phyloP scores from a whole-genome alignment of 2,329 filamentous ascomycete species.

The Monilinia fructicola region DNA sequence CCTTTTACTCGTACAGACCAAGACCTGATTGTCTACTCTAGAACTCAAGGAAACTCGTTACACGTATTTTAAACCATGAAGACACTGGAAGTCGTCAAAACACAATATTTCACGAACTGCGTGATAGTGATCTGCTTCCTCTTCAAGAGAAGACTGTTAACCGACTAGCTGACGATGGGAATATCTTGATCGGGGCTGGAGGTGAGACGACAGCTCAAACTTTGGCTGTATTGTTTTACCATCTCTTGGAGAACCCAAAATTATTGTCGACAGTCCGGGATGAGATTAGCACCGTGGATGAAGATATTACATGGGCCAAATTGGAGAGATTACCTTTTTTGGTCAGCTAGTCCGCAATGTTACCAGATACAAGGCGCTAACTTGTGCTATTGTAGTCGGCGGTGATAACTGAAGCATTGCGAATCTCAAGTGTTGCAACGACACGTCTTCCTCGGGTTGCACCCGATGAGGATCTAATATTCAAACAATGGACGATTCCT shows the following conservation, averaged over 20 bases:
- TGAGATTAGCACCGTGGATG: constrained; percentile 35
- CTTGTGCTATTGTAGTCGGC: not conserved
- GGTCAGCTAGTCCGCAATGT: not conserved
- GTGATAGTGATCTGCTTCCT: constrained; percentile 38
- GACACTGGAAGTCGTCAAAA: constrained; percentile 19
- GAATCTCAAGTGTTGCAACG: constrained; percentile 26
- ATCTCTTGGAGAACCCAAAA: constrained; percentile 42
- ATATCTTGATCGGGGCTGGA: constrained; percentile 41
- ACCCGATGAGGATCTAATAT: constrained; percentile 31
- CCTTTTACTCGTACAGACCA: constrained; percentile 30
- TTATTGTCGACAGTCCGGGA: constrained; percentile 39
- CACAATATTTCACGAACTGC: constrained; percentile 37
- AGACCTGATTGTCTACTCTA: constrained; percentile 40
- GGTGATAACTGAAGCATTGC: constrained; percentile 12
- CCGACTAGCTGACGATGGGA: constrained; percentile 41
- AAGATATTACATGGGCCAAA: constrained; percentile 9
- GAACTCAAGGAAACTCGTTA: constrained; percentile 32
- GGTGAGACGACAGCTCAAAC: constrained; percentile 43
- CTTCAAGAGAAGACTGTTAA: constrained; percentile 40
- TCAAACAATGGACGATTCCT: constrained; percentile 31
- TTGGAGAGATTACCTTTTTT: constrained; percentile 18
- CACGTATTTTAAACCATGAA: constrained; percentile 1
- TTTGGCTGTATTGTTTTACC: constrained; percentile 41
- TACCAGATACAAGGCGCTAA: not conserved
- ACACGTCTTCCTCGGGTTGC: constrained; percentile 37